A percentile compares a stretch with the other conserved stretches of the same genome.
Conservation (phyloP, 176 grass and related monocot genomes). For the Eremochloa ophiuroides region DNA sequence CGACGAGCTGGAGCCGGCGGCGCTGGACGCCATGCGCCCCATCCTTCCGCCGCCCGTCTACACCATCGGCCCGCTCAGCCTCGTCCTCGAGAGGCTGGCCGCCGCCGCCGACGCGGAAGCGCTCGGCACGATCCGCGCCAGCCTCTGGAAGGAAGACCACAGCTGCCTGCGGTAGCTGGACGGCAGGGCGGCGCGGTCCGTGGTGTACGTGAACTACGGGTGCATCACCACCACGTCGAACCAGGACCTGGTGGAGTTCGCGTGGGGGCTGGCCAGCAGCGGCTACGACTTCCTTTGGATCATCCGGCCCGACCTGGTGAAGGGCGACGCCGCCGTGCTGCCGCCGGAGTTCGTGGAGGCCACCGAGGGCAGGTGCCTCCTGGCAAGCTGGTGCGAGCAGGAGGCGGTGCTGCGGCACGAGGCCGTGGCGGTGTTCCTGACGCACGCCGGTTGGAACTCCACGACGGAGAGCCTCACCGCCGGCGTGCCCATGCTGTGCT, state of each 20-base stretch:
- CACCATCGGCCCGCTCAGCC: conserved; percentile 17
- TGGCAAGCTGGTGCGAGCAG: conserved; percentile 36
- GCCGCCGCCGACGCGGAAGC: neutral
- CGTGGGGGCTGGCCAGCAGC: conserved; percentile 59
- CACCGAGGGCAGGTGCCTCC: neutral
- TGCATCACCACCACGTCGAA: neutral
- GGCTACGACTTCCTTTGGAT: conserved; percentile 54
- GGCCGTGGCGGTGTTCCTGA: conserved; percentile 43
- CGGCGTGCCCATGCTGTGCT: conserved; percentile 44
- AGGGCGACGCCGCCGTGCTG: conserved; percentile 25
- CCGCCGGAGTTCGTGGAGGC: conserved; percentile 31
- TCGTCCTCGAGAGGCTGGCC: neutral
- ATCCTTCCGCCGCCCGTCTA: conserved; percentile 9
- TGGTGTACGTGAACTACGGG: conserved; percentile 41
- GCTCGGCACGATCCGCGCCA: neutral
- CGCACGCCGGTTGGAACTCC: conserved; percentile 72
- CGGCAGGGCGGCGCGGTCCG: neutral
- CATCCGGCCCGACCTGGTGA: conserved; percentile 40
- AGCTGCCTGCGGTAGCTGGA: conserved; percentile 28
- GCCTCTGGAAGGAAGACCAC: conserved; percentile 23
- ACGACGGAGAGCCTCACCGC: conserved; percentile 37
- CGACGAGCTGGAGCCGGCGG: conserved; percentile 15
- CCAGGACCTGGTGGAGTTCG: conserved; percentile 48
- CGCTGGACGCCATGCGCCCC: conserved; percentile 11
- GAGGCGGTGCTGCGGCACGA: conserved; percentile 26